Conservation (phyloP, 2,329 filamentous ascomycete genomes). For the Cladophialophora psammophila region DNA sequence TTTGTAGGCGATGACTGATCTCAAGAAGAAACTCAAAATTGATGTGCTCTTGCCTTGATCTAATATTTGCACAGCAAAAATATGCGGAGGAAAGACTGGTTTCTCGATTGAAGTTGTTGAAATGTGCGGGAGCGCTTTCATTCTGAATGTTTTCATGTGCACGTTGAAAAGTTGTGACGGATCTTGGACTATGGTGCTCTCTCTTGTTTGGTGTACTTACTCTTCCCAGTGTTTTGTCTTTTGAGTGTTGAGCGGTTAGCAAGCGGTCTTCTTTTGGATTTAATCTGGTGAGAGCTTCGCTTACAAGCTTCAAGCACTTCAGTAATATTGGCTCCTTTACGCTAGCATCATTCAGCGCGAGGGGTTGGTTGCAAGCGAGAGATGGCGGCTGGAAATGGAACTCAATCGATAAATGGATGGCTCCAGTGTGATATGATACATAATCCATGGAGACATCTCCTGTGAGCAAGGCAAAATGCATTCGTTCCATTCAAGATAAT, state of each 20-base stretch:
- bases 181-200: background rate
- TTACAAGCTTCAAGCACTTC: background rate
- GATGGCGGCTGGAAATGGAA: background rate
- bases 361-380: too few relatives aligned
- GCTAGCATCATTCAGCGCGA: background rate
- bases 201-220: background rate
- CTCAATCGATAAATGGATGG: background rate
- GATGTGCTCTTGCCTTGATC: slow-evolving; percentile 18
- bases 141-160: background rate
- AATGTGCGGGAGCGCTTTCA: background rate
- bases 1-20: slow-evolving; percentile 35
- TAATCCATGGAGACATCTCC: too few relatives aligned
- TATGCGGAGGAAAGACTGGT: background rate
- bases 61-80: background rate
- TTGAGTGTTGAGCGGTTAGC: background rate
- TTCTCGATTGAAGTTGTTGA: background rate
- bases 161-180: background rate
- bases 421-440: background rate
- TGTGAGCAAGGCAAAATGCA: too few relatives aligned
- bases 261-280: background rate
- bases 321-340: background rate
- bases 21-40: slow-evolving; percentile 1
- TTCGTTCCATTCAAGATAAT: too few relatives aligned
- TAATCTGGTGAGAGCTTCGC: background rate
- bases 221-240: background rate